Evolutionary conservation across 768 basidiomycete species (phyloP), one percentile per base, ranked within the genome.

Genomic region (Tulasnella sp.): DNA sequence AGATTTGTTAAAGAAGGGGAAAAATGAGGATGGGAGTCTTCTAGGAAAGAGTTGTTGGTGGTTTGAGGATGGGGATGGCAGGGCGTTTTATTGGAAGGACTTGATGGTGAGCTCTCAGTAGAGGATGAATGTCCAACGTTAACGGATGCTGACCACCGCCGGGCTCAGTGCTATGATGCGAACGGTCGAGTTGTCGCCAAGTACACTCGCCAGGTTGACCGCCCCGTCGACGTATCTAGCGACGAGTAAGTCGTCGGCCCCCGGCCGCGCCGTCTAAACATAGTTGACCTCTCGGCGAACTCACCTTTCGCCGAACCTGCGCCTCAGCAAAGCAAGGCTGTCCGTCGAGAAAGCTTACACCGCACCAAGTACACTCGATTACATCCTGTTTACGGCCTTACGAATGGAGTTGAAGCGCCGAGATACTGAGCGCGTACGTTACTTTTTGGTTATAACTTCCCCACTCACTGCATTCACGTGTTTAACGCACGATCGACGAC

Each of bases 281-380:
- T 31, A 58, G 54, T 15, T 58, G 54, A 58, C 54, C 31, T 11
- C 19, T n/a, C 68, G 68, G 68, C 39, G 37, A 70, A 70, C 22
- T 9, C 4, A 11, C 68, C 36, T 3, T 36, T 42, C n/a, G 31
- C 36, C 68, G 37, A 37, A 70, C 68, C 68, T 37, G 14, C 45
- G 45, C 45, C 45, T 12, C 45, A 70, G 68, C 39, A 70, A 70
- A 70, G 68, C 68, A n/a, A 70, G 68, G 37, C 68, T 70, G 37
- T 37, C 68, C 68, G 68, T 70, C 36, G 37, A 70, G 31, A 70
- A 31, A n/a, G 37, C 36, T 8, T 42, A 34, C 39, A 37, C 39
- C 68, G 68, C 68, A 34, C 68, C 68, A 12, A 42, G n/a, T n/a
- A 37, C 68, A n/a, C 68, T 70, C 29, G 68, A 70, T 70, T 70